Evolutionary conservation across 352 stramenopile species (phyloP), one percentile per base, ranked within the genome.

Genomic region (Phytophthora boehmeriae): DNA sequence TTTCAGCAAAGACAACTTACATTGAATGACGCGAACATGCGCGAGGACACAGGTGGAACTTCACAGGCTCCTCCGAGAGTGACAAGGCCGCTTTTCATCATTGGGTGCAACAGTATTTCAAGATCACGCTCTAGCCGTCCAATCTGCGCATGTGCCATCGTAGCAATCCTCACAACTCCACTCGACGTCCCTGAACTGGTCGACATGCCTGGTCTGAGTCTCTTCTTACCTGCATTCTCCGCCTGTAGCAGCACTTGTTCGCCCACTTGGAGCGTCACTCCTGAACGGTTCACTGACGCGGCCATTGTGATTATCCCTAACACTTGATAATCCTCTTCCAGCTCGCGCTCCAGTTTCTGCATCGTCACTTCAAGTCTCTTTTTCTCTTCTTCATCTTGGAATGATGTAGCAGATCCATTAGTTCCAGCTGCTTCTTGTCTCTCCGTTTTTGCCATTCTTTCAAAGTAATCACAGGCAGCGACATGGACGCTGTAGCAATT

Each of bases 401-500:
- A 30, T 30, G 25, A 3, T 30, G 25, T 6, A 30, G 25, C 25
- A 30, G 25, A 30, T 30, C 25, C 25, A 30, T 6, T 6, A 5
- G 28, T 23, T 1, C 22, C 54, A 10, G 3, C 34, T 1, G n/a
- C 28, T 9, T 59, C 34, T 13, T 56, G 39, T 8, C 13, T 38
- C 0, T 68, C 51, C 22, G 47, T 48, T n/a, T n/a, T 51, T 14
- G 65, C 52, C 54, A 79, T 20, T 8, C 63, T 73, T 55, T 95
- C 86, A 56, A 93, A 95, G 72, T 88, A 92, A 35, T 82, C 83
- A 50, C 76, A 88, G 22, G 83, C 84, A 5, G 84, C 84, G 16
- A 74, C 79, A 8, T 69, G 73, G 14, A 95, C 83, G 48, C 81
- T 88, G 63, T 84, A 93, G 70, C 81, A 90, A 51, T 92, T 91